A percentile compares a stretch with the other conserved stretches of the same genome.
Conservation (phyloP, 148 eudicot genomes). For the Limonium bicolor region DNA sequence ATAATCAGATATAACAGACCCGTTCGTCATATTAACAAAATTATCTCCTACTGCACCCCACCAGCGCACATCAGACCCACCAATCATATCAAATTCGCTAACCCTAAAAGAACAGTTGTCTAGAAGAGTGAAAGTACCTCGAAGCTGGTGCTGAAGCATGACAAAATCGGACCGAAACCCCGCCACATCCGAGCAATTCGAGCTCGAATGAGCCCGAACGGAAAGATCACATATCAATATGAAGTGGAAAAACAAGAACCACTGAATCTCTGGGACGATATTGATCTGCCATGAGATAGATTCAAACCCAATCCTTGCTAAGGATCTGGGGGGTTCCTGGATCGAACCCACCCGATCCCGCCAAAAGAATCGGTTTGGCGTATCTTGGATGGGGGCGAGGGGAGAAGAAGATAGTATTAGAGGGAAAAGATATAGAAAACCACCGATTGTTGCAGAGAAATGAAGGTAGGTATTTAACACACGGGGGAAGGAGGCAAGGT, state of each 20-base stretch:
- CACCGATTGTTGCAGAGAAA: no score
- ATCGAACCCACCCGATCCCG: no score
- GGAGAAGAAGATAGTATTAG: no score
- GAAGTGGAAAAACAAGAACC: no score
- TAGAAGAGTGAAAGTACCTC: slow-evolving; percentile 47
- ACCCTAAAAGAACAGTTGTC: slow-evolving; percentile 81
- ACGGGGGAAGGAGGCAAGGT: no score
- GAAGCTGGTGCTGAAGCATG: slow-evolving; percentile 79
- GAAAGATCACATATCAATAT: slow-evolving; percentile 4
- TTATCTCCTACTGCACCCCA: slow-evolving; percentile 64
- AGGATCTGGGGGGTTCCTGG: no score
- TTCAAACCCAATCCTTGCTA: no score
- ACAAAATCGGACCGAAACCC: slow-evolving; percentile 42
- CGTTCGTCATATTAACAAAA: slow-evolving; percentile 58
- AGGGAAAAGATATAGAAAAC: no score
- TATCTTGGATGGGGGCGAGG: no score
- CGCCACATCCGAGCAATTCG: slow-evolving; percentile 25
- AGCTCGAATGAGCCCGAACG: slow-evolving; percentile 24
- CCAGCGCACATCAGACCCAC: slow-evolving; percentile 79
- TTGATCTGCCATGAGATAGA: background rate
- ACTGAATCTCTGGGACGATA: background rate
- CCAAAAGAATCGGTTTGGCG: no score
- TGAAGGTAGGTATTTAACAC: no score
- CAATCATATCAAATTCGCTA: slow-evolving; percentile 68
- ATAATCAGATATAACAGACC: slow-evolving; percentile 55